phyloP scores from a whole-genome alignment of 2,329 filamentous ascomycete species.

The Dothistroma septosporum region DNA sequence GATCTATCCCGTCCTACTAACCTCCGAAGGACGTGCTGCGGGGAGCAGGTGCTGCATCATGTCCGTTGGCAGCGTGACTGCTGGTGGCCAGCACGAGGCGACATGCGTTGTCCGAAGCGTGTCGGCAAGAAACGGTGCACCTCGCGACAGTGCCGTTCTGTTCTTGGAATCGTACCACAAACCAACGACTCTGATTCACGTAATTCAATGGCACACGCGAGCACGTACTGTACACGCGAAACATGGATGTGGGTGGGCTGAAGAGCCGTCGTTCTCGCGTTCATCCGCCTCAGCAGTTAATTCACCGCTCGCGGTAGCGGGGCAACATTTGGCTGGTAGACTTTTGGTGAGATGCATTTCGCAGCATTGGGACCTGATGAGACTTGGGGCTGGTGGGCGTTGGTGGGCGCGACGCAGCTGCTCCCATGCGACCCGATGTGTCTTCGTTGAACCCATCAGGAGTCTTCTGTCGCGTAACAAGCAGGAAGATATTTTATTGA shows the following conservation, averaged over 20 bases:
- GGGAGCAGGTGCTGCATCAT: not conserved
- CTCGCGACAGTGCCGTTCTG: not conserved
- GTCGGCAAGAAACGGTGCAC: not conserved
- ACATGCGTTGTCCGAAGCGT: not conserved
- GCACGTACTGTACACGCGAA: not conserved
- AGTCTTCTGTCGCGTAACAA: not conserved
- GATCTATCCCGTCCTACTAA: too few species aligned
- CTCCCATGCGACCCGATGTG: slow-evolving; percentile 4
- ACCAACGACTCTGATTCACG: not conserved
- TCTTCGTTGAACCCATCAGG: slow-evolving; percentile 10
- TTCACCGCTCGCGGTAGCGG: not conserved
- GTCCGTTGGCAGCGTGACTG: not conserved
- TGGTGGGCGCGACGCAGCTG: slow-evolving; percentile 1
- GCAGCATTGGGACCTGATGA: not conserved
- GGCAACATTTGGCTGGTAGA: not conserved
- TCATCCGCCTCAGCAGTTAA: not conserved
- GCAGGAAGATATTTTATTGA: slow-evolving; percentile 3
- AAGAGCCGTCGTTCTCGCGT: slow-evolving; percentile 5
- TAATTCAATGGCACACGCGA: not conserved
- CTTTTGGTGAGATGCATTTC: slow-evolving; percentile 3
- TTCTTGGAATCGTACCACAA: not conserved
- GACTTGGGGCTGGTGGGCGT: not conserved
- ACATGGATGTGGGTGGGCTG: not conserved
- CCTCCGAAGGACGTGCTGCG: too few species aligned
- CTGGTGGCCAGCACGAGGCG: not conserved